Percentiles rank a stretch among this genome's conserved stretches.
These are phyloP conservation scores for Candida mesenterica DNA, from an alignment of 1,139 yeast genomes.

Conservation along the genomic window DNA sequence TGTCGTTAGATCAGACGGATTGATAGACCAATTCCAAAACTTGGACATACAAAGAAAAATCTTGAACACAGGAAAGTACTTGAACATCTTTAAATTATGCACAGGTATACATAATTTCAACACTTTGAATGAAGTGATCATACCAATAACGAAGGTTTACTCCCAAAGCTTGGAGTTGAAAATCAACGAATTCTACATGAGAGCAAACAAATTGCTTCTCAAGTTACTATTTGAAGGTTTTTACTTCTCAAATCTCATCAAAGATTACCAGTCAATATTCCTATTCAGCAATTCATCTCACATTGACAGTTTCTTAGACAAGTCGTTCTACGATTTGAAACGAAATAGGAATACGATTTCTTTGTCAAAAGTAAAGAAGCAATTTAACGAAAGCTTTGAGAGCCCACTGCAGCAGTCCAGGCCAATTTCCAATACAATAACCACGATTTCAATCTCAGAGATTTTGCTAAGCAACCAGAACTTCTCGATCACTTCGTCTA, in stretches of 20 bases:
- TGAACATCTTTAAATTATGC: slow-evolving; percentile 69
- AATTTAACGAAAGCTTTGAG: slow-evolving; percentile 20
- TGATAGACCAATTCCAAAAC: slow-evolving; percentile 62
- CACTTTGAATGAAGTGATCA: slow-evolving; percentile 26
- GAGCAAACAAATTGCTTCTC: slow-evolving; percentile 67
- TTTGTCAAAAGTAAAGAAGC: slow-evolving; percentile 26
- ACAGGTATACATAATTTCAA: slow-evolving; percentile 41
- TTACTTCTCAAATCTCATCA: slow-evolving; percentile 47
- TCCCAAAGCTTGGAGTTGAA: slow-evolving; percentile 58
- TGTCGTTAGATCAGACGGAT: slow-evolving; percentile 70
- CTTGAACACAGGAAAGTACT: slow-evolving; percentile 78
- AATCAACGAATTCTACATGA: slow-evolving; percentile 59
- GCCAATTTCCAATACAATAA: slow-evolving; percentile 1
- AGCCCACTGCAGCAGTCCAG: not conserved
- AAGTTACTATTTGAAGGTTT: slow-evolving; percentile 62
- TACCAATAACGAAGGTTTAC: slow-evolving; percentile 43
- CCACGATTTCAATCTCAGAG: slow-evolving; percentile 15
- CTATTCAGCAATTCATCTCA: slow-evolving; percentile 47
- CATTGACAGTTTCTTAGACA: slow-evolving; percentile 45
- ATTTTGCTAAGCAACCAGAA: slow-evolving; percentile 23
- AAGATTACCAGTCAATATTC: slow-evolving; percentile 52
- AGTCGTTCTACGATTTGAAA: slow-evolving; percentile 34
- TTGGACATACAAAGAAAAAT: slow-evolving; percentile 62
- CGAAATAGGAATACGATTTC: slow-evolving; percentile 33
- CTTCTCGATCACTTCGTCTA: slow-evolving; percentile 32